Conservation (phyloP, 768 basidiomycete species). For the Cystoderma amianthinum region DNA sequence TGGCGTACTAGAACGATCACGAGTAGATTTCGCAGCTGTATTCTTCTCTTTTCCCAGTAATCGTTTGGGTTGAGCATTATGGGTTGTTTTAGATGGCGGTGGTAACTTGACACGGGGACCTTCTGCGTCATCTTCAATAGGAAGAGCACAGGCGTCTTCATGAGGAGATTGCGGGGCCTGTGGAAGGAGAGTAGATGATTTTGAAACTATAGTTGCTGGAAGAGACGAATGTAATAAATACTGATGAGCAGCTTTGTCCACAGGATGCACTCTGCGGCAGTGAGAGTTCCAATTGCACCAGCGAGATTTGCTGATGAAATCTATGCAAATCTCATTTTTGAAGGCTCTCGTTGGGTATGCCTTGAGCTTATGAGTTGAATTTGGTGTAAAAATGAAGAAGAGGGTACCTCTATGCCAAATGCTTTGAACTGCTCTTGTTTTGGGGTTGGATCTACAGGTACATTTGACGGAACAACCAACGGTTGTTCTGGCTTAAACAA, state of each 20-base stretch:
- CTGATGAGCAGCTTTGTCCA: slow-evolving; percentile 7
- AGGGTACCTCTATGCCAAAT: slow-evolving; percentile 11
- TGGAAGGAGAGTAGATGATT: too few relatives aligned
- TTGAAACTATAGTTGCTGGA: too few relatives aligned
- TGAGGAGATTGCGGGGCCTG: background rate
- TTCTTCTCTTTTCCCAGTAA: too few relatives aligned
- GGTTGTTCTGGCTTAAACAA: too few relatives aligned
- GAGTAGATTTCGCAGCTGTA: too few relatives aligned
- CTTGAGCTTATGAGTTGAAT: slow-evolving; percentile 9
- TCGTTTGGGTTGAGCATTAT: too few relatives aligned
- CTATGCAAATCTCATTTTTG: slow-evolving; percentile 20
- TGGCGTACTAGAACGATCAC: too few relatives aligned
- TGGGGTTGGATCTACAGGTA: too few relatives aligned
- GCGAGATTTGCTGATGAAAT: slow-evolving; percentile 13
- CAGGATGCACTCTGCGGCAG: slow-evolving; percentile 24
- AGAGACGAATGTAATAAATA: background rate
- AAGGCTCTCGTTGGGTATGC: slow-evolving; percentile 19
- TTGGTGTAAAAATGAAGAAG: background rate
- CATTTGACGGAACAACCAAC: too few relatives aligned
- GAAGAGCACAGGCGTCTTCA: background rate
- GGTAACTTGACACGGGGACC: background rate
- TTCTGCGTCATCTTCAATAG: background rate
- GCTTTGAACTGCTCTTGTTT: too few relatives aligned
- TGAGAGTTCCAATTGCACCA: slow-evolving; percentile 11
- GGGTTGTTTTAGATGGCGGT: background rate